phyloP scores from a whole-genome alignment of 306 rosid genomes.

The Quercus wislizeni region DNA sequence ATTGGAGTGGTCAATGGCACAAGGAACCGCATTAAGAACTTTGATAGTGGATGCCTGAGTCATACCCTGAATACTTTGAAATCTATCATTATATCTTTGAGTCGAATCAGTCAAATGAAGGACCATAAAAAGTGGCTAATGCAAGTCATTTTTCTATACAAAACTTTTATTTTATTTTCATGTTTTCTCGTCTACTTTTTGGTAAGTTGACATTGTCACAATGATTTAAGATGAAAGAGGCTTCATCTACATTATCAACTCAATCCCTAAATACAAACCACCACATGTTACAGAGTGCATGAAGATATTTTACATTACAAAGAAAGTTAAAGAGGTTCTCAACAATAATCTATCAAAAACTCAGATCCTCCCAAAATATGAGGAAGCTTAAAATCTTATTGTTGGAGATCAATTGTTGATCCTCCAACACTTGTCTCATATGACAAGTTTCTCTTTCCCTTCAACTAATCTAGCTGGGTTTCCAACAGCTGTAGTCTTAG shows the following conservation, averaged over 20 bases:
- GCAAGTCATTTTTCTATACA: no score
- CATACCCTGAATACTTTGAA: no score
- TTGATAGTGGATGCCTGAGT: no score
- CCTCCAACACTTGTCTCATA: neutral
- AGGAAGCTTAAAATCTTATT: slow-evolving; percentile 22
- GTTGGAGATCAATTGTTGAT: neutral
- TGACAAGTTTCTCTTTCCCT: slow-evolving; percentile 46
- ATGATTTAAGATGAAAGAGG: neutral
- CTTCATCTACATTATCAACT: neutral
- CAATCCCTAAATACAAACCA: neutral
- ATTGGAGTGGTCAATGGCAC: no score
- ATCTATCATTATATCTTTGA: no score
- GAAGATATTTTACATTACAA: neutral
- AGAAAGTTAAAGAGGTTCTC: neutral
- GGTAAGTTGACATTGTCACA: neutral
- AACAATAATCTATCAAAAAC: neutral
- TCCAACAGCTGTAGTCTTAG: slow-evolving; percentile 44
- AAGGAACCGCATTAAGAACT: no score
- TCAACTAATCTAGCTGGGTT: slow-evolving; percentile 52
- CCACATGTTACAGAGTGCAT: neutral
- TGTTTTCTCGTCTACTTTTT: neutral
- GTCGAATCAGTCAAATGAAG: no score
- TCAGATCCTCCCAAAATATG: neutral
- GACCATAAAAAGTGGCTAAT: no score
- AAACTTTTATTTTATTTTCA: neutral